Conservation (phyloP, 352 stramenopile genomes). For the Pythium monospermum region DNA sequence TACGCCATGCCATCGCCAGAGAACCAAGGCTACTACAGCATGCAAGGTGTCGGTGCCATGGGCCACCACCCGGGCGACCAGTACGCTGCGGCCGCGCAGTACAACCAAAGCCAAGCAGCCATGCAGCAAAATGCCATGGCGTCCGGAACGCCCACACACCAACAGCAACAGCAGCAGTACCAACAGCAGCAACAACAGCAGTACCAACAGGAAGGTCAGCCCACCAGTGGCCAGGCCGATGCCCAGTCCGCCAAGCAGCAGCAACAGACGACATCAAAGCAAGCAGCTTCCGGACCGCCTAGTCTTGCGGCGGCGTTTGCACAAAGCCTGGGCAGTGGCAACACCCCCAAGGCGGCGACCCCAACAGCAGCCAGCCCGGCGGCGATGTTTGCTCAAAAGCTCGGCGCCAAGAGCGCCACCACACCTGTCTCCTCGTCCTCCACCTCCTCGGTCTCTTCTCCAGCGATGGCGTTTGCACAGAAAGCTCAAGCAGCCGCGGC, state of each 20-base stretch:
- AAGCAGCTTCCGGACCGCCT: slow-evolving; percentile 11
- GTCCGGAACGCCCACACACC: neutral
- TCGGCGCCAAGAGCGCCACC: slow-evolving; percentile 16
- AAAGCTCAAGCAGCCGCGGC: slow-evolving; percentile 27
- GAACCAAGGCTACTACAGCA: slow-evolving; percentile 10
- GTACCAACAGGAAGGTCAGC: slow-evolving; percentile 19
- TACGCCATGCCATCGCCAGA: slow-evolving; percentile 15
- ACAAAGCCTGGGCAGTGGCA: slow-evolving; percentile 29
- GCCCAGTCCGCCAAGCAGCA: neutral
- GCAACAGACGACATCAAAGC: slow-evolving; percentile 3
- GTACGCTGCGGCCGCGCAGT: slow-evolving; percentile 16
- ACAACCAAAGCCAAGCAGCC: slow-evolving; percentile 16
- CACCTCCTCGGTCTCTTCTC: too few species aligned
- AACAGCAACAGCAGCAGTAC: neutral
- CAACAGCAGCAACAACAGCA: neutral
- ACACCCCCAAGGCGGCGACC: slow-evolving; percentile 26
- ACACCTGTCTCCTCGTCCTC: neutral
- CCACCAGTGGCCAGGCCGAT: slow-evolving; percentile 19
- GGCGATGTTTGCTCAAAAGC: slow-evolving; percentile 33
- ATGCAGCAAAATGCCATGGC: too few species aligned
- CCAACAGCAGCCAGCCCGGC: slow-evolving; percentile 37
- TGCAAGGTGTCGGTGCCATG: too few species aligned
- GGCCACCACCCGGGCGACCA: slow-evolving; percentile 16
- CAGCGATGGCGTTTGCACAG: slow-evolving; percentile 43
- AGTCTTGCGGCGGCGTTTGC: slow-evolving; percentile 34